These are phyloP conservation scores for Phytophthora pinifolia DNA, from an alignment of 352 stramenopile species.

Conservation along the genomic window DNA sequence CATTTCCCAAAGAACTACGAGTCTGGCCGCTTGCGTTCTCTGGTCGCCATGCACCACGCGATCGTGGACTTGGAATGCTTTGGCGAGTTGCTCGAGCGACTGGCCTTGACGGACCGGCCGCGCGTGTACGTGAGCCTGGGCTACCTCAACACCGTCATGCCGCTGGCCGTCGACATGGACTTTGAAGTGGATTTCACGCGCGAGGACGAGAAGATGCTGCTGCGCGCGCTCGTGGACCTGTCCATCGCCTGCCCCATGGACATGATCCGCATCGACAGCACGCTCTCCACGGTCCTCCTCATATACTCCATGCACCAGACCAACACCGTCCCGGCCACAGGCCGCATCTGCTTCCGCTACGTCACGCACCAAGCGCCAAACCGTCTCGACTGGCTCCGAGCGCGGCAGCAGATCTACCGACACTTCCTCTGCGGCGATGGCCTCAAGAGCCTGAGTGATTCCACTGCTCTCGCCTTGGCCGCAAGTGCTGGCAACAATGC, in stretches of 20 bases:
- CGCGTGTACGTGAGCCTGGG: constrained; percentile 50
- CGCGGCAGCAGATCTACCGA: constrained; percentile 46
- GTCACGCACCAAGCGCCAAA: constrained; percentile 45
- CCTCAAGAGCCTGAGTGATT: constrained; percentile 30
- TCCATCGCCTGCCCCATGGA: constrained; percentile 66
- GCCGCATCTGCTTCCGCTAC: constrained; percentile 67
- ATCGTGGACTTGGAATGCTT: constrained; percentile 73
- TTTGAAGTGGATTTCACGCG: constrained; percentile 70
- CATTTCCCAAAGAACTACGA: constrained; percentile 77
- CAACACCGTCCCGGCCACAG: constrained; percentile 50
- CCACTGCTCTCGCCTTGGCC: constrained; percentile 14
- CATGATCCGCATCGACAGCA: constrained; percentile 71
- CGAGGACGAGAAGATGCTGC: constrained; percentile 63
- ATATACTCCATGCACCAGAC: constrained; percentile 84
- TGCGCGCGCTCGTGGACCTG: constrained; percentile 63
- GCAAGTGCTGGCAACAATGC: constrained; percentile 11
- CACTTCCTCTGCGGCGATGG: constrained; percentile 59
- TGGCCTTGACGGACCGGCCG: constrained; percentile 37
- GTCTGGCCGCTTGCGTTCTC: constrained; percentile 43
- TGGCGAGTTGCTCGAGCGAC: constrained; percentile 55
- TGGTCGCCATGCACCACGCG: constrained; percentile 57
- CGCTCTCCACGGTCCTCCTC: constrained; percentile 58
- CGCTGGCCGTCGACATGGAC: constrained; percentile 64
- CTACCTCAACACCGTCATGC: constrained; percentile 66
- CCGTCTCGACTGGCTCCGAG: constrained; percentile 42